Evolutionary conservation across 192 early-diverging fungal genomes (phyloP), one percentile per base, ranked within the genome.

Genomic region (Entomortierella chlamydospora): DNA sequence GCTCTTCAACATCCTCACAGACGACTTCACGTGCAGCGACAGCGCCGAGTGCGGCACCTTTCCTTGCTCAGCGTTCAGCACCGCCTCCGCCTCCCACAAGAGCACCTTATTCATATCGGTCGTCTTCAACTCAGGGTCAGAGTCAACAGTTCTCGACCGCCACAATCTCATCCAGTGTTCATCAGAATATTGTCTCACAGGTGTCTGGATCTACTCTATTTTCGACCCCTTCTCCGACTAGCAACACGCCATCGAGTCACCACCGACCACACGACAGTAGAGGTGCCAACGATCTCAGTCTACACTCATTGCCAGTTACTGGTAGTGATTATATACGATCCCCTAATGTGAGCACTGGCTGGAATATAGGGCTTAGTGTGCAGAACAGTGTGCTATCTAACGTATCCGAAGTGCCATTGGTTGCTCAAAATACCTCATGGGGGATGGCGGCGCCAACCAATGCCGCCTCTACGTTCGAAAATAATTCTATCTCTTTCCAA

Each of bases 71-170:
- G 12, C 66, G 37, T 37, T 22, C 37, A 4, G 56, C 42, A 13
- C 67, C 66, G 6, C 67, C 55, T 13, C 39, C 3, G 33, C 72
- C 74, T 1, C 74, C 74, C 23, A 64, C 57, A 45, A 51, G 74
- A 53, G 61, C 61, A 18, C 74, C 61, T 25, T 78, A 69, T 20
- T 42, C 61, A 2, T 78, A 78, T 64, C 55, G 67, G 12, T 33
- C 60, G 20, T 45, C 64, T 10, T 67, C 62, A 22, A 11, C 29
- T 49, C 60, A 68, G 25, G 57, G 30, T 28, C 26, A 29, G 0
- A 7, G 23, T 22, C 50, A 37, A 26, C 22, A 47, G 26, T 33
- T 23, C 49, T 31, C 50, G 62, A 28, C 22, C 15, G 6, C 17
- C 30, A 29, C 34, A 37, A 37, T 37, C 4, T 10, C 43, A 2